These are phyloP conservation scores for Lachancea meyersii DNA, from an alignment of 805 yeast genomes.

Conservation along the genomic window DNA sequence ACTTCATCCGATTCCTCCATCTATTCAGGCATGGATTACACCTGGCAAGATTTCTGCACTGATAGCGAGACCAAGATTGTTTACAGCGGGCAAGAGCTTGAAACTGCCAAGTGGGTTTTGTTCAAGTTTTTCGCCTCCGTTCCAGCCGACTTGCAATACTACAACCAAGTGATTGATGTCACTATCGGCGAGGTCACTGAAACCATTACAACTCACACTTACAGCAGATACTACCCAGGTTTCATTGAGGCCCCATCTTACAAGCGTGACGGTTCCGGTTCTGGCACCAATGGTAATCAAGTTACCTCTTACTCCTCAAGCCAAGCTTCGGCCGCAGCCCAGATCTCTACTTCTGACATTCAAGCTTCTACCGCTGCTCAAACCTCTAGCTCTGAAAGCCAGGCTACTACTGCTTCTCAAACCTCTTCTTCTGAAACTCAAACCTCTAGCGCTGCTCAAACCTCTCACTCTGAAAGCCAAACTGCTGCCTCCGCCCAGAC, in stretches of 20 bases:
- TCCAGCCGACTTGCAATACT: slow-evolving; percentile 35
- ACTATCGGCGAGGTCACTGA: slow-evolving; percentile 6
- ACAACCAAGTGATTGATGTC: slow-evolving; percentile 4
- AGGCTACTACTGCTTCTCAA: neutral
- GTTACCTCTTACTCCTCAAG: neutral
- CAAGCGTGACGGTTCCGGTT: neutral
- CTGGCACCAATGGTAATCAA: neutral
- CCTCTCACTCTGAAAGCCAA: neutral
- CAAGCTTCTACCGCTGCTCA: neutral
- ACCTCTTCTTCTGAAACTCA: neutral
- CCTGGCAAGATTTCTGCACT: neutral
- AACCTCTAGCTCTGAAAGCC: neutral
- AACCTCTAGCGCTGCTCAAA: neutral
- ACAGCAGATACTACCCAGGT: slow-evolving; percentile 2
- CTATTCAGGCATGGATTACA: neutral
- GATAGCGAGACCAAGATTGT: neutral
- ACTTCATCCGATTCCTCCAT: neutral
- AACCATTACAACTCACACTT: slow-evolving; percentile 1
- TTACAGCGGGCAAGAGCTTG: slow-evolving; percentile 7
- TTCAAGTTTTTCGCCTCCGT: slow-evolving; percentile 53
- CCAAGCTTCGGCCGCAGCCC: neutral
- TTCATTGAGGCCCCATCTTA: neutral
- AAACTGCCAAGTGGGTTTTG: slow-evolving; percentile 31
- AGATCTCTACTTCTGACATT: neutral
- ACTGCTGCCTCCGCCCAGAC: neutral